These are phyloP conservation scores for Hypericum perforatum DNA, from an alignment of 345 rosid species.

Conservation along the genomic window DNA sequence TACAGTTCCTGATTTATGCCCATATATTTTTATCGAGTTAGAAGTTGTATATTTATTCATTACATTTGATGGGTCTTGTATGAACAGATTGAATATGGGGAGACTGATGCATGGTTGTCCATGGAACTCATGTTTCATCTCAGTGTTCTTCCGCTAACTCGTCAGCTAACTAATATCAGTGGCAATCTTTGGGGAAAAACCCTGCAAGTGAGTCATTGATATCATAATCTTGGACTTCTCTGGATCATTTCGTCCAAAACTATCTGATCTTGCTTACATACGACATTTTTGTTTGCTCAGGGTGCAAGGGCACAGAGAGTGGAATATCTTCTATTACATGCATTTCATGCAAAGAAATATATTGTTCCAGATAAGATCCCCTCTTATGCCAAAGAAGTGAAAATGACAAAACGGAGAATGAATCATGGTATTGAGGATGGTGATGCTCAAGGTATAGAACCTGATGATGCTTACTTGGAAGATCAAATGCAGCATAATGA, in stretches of 20 bases:
- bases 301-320: constrained; percentile 98
- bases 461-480: constrained; percentile 31
- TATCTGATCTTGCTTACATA: constrained; percentile 1
- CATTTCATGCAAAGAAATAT: constrained; percentile 81
- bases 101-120: constrained; percentile 96
- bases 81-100: constrained; percentile 83
- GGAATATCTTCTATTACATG: constrained; percentile 85
- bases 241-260: constrained; percentile 4
- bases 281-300: constrained; percentile 28
- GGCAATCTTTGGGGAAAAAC: constrained; percentile 98
- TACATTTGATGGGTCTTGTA: constrained; percentile 15
- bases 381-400: constrained; percentile 42
- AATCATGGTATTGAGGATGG: constrained; percentile 35
- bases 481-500: constrained; percentile 34
- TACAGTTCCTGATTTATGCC: neutral
- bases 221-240: neutral
- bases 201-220: constrained; percentile 63
- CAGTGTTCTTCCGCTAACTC: constrained; percentile 95
- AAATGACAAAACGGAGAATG: constrained; percentile 43
- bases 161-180: constrained; percentile 92
- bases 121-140: constrained; percentile 98
- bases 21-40: neutral
- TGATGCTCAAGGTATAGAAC: constrained; percentile 38
- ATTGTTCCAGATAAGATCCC: constrained; percentile 85
- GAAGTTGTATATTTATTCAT: neutral